Evolutionary conservation across 345 rosid species (phyloP).

Genomic region (rapeseed (Brassica napus)): DNA sequence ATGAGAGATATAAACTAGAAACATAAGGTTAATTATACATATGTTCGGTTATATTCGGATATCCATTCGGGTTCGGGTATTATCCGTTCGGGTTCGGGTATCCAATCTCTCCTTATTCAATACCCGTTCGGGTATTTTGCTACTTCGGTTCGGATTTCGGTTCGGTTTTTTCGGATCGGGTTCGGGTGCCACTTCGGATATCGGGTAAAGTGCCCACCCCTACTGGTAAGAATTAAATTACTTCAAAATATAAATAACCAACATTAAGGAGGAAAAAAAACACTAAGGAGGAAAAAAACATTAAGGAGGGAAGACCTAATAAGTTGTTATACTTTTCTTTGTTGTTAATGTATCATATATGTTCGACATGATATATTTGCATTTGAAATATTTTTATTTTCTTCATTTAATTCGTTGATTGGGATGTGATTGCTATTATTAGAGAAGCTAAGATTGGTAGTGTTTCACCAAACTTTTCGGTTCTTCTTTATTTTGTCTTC

Average conservation of each 20-base stretch:
- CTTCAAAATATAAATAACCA: not conserved
- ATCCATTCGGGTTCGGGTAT: no score
- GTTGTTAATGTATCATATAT: not conserved
- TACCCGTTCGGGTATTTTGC: no score
- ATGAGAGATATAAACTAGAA: no score
- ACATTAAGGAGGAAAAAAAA: not conserved
- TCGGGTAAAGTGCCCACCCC: no score
- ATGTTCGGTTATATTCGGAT: no score
- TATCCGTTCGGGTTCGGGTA: no score
- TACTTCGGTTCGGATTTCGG: no score
- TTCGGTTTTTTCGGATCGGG: no score
- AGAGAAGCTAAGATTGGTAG: not conserved
- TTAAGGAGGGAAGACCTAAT: not conserved
- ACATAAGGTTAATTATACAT: no score
- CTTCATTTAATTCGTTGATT: not conserved
- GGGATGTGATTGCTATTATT: not conserved
- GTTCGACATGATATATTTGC: not conserved
- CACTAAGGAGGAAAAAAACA: not conserved
- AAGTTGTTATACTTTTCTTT: not conserved
- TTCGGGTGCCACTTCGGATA: no score
- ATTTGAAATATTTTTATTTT: not conserved
- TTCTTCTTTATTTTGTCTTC: conserved; percentile 23
- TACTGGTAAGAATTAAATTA: no score
- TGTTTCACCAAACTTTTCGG: not conserved
- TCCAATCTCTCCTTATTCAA: no score